Evolutionary conservation across 2,329 filamentous ascomycete species (phyloP).

Genomic region (Cytospora piceae): DNA sequence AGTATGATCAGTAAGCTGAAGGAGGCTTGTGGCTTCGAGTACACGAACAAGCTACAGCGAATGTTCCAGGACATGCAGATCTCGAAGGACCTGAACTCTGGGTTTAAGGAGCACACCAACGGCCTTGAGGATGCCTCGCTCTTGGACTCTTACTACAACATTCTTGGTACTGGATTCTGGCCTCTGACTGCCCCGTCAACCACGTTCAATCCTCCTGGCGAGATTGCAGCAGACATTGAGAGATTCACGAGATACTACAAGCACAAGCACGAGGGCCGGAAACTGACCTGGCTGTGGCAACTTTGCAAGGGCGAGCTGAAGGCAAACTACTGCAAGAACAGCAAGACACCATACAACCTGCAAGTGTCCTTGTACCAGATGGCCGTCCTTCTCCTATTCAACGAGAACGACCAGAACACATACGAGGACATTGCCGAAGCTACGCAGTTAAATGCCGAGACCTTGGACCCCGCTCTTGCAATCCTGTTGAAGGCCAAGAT

Average conservation of each 20-base stretch:
- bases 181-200: slow-evolving; percentile 86
- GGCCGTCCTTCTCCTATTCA: slow-evolving; percentile 93
- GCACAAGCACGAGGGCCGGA: slow-evolving; percentile 94
- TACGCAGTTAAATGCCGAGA: slow-evolving; percentile 79
- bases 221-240: slow-evolving; percentile 86
- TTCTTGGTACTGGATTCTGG: slow-evolving; percentile 97
- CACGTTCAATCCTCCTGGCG: slow-evolving; percentile 82
- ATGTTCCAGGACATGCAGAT: slow-evolving; percentile 99
- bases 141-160: slow-evolving; percentile 86
- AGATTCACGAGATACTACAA: slow-evolving; percentile 91
- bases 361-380: slow-evolving; percentile 98
- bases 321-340: slow-evolving; percentile 86
- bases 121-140: slow-evolving; percentile 69
- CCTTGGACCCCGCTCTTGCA: slow-evolving; percentile 81
- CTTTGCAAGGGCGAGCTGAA: slow-evolving; percentile 97
- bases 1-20: slow-evolving; percentile 99
- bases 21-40: slow-evolving; percentile 97
- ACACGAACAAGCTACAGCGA: slow-evolving; percentile 98
- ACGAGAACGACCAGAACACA: slow-evolving; percentile 81
- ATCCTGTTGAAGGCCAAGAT: slow-evolving; percentile 95
- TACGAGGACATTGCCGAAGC: slow-evolving; percentile 87
- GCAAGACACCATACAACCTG: slow-evolving; percentile 93
- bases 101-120: slow-evolving; percentile 78
- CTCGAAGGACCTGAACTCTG: slow-evolving; percentile 91
- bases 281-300: slow-evolving; percentile 98